phyloP scores from a whole-genome alignment of 2,329 filamentous ascomycete species.

The Cyphellophora europaea region DNA sequence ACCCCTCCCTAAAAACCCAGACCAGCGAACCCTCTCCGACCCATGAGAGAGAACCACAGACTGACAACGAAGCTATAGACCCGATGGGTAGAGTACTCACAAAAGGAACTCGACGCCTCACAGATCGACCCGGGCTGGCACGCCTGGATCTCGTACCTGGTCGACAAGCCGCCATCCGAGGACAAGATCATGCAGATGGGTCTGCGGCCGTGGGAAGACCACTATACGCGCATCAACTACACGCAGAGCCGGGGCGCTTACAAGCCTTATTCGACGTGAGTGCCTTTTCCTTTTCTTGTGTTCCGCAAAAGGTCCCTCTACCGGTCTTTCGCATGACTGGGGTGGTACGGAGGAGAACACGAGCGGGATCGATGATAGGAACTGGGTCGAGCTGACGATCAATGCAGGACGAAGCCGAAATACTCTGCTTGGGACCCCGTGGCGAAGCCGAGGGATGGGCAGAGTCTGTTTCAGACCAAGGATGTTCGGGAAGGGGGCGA shows the following conservation, averaged over 20 bases:
- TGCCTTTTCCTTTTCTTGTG: neutral
- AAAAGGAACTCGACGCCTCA: conserved; percentile 52
- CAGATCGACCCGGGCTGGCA: conserved; percentile 97
- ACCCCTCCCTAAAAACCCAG: neutral
- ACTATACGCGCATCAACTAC: conserved; percentile 62
- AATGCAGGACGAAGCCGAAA: conserved; percentile 25
- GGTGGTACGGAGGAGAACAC: neutral
- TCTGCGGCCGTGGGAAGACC: conserved; percentile 65
- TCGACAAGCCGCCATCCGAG: conserved; percentile 73
- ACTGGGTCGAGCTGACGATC: neutral
- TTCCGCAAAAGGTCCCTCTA: conserved; percentile 3
- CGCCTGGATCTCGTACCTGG: conserved; percentile 89
- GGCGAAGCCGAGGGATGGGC: conserved; percentile 21
- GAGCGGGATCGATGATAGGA: neutral
- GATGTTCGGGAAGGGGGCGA: no score
- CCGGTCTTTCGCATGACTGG: no score
- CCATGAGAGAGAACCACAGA: no score
- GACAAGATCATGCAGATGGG: conserved; percentile 63
- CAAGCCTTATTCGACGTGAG: conserved; percentile 88
- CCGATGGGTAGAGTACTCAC: conserved; percentile 95
- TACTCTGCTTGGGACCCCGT: conserved; percentile 25
- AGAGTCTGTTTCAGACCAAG: no score
- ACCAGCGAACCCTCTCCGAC: no score
- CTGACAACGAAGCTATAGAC: conserved; percentile 36
- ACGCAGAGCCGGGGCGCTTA: conserved; percentile 71